These are phyloP conservation scores for Asterochloris sp. DNA, from an alignment of 139 green algal species.

Conservation along the genomic window DNA sequence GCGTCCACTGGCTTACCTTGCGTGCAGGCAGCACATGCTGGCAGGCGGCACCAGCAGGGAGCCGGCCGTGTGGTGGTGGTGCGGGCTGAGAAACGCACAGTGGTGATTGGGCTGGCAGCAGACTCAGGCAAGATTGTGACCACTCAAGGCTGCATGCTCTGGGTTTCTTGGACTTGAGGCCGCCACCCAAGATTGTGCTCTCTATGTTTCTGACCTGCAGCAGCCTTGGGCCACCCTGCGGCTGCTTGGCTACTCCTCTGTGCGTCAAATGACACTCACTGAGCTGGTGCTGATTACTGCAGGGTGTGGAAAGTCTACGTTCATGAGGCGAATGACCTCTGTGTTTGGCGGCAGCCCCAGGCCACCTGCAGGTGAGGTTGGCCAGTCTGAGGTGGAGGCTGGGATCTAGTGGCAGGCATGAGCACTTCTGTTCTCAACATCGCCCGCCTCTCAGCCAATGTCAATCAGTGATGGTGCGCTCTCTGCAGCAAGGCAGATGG, in stretches of 20 bases:
- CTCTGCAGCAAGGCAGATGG: no score
- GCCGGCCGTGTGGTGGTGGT: constrained; percentile 31
- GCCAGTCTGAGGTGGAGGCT: neutral
- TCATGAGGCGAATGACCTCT: constrained; percentile 98
- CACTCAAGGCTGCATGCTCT: neutral
- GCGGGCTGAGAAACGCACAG: constrained; percentile 50
- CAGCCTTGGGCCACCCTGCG: neutral
- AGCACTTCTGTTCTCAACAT: no score
- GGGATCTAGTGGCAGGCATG: no score
- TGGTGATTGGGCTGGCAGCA: constrained; percentile 96
- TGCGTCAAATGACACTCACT: neutral
- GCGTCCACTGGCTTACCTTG: no score
- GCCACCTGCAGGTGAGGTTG: constrained; percentile 72
- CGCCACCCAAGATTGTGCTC: neutral
- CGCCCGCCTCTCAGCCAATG: no score
- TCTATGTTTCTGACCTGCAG: neutral
- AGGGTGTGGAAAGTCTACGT: constrained; percentile 99
- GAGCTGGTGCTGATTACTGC: neutral
- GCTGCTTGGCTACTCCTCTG: neutral
- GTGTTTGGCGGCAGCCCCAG: constrained; percentile 93
- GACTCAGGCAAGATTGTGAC: constrained; percentile 76
- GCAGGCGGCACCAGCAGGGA: neutral
- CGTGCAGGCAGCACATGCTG: neutral
- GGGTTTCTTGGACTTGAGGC: neutral
- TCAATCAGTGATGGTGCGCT: no score